Percentiles rank a stretch among this genome's conserved stretches.
These are phyloP conservation scores for Aspergillus calidoustus DNA, from an alignment of 2,329 filamentous ascomycete genomes.

Conservation along the genomic window DNA sequence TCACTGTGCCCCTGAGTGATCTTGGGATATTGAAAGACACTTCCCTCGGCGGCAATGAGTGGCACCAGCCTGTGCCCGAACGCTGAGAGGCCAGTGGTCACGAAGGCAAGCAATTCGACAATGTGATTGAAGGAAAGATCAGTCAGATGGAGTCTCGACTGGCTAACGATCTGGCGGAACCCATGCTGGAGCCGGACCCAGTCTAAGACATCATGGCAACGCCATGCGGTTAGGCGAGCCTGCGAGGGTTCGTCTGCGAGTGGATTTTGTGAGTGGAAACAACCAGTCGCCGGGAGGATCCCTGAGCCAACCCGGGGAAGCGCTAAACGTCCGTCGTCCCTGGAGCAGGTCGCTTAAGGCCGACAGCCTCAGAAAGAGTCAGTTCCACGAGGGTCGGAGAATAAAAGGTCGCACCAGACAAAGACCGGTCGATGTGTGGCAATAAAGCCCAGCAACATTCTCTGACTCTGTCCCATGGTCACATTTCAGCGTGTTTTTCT, in stretches of 20 bases:
- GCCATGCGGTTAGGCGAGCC: slow-evolving; percentile 3
- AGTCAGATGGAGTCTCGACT: slow-evolving; percentile 16
- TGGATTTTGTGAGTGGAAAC: slow-evolving; percentile 16
- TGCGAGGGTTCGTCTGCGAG: slow-evolving; percentile 16
- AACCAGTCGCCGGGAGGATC: slow-evolving; percentile 19
- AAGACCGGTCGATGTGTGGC: slow-evolving; percentile 1
- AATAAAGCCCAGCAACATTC: background rate
- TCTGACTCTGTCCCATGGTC: slow-evolving; percentile 8
- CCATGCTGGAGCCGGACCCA: slow-evolving; percentile 22
- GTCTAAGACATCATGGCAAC: slow-evolving; percentile 15
- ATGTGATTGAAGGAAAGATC: slow-evolving; percentile 26
- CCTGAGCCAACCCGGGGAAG: slow-evolving; percentile 22
- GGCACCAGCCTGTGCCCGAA: slow-evolving; percentile 15
- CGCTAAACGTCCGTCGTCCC: slow-evolving; percentile 7
- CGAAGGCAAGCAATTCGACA: slow-evolving; percentile 22
- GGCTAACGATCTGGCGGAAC: slow-evolving; percentile 23
- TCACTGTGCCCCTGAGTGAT: slow-evolving; percentile 18
- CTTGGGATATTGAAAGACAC: slow-evolving; percentile 1
- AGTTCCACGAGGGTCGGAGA: slow-evolving; percentile 16
- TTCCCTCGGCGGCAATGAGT: background rate
- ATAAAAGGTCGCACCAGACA: background rate
- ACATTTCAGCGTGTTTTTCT: slow-evolving; percentile 7
- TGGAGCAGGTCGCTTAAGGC: background rate
- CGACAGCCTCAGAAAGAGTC: slow-evolving; percentile 4
- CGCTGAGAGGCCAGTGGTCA: slow-evolving; percentile 9